phyloP scores from a whole-genome alignment of 2,329 filamentous ascomycete species.

The Alternaria angustiovoidea region DNA sequence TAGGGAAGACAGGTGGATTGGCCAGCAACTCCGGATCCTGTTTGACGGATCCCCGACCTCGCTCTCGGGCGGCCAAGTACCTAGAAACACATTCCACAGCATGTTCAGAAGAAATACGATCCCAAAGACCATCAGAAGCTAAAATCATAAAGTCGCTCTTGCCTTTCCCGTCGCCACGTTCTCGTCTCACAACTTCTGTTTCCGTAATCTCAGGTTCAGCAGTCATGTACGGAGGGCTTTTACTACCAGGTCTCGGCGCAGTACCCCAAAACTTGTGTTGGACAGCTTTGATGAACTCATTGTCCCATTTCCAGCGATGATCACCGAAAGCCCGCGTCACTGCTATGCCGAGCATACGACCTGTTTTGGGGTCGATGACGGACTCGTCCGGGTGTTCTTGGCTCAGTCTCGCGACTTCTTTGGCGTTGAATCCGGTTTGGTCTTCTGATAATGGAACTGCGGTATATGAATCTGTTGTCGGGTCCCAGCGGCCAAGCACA shows the following conservation, averaged over 20 bases:
- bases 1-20: slow-evolving; percentile 18
- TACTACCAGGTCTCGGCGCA: slow-evolving; percentile 53
- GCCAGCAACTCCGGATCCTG: slow-evolving; percentile 24
- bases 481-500: slow-evolving; percentile 64
- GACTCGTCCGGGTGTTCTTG: slow-evolving; percentile 69
- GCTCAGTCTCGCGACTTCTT: slow-evolving; percentile 64
- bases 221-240: slow-evolving; percentile 72
- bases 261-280: slow-evolving; percentile 61
- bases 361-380: slow-evolving; percentile 62
- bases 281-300: slow-evolving; percentile 57
- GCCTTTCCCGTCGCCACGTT: slow-evolving; percentile 7
- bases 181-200: slow-evolving; percentile 57
- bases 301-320: slow-evolving; percentile 71
- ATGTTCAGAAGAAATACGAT: slow-evolving; percentile 64
- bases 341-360: slow-evolving; percentile 68
- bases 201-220: slow-evolving; percentile 71
- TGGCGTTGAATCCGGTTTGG: slow-evolving; percentile 70
- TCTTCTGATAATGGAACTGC: slow-evolving; percentile 67
- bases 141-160: slow-evolving; percentile 68
- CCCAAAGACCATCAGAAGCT: slow-evolving; percentile 73
- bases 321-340: slow-evolving; percentile 75
- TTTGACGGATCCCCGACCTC: slow-evolving; percentile 27
- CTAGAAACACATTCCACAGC: slow-evolving; percentile 65
- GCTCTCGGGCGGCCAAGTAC: slow-evolving; percentile 60
- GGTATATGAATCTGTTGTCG: slow-evolving; percentile 57